Base-by-base conservation (phyloP, 495 filamentous ascomycete species). In the Penicillium atrosanguineum region DNA sequence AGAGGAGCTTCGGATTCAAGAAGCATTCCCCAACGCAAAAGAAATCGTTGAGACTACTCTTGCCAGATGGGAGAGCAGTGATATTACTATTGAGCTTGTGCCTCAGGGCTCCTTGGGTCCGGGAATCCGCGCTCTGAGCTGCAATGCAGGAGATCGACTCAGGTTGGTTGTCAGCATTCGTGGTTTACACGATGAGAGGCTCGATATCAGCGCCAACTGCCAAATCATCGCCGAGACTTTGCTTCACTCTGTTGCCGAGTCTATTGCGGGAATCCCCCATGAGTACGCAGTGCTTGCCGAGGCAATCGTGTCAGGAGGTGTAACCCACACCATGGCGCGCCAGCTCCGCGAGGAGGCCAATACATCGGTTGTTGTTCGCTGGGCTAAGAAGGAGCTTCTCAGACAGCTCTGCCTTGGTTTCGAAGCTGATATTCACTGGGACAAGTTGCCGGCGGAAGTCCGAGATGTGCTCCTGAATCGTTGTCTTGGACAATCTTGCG, bases 191-290 rank as follows among this genome's bases (percentile, higher is more conserved):
- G 62, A 73, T 41, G 55, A 69, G 38, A 59, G 64, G 12, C 62
- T 76, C 34, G 76, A 79, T 53, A 64, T 79, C 26, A 70, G 64
- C 31, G 69, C 69, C 18, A 79, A 78, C 50, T 77, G 73, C 49
- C 69, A 68, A 26, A 65, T 76, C 19, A 78, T 83, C 47, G 81
- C 81, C 0, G 81, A 84, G 58, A 76, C 75, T 18, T 52, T 84
- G n/a, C 53, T 83, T 1, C 81, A 83, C 49, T 75, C 78, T 14
- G 76, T 78, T 42, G 71, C 71, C 0, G 77, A 83, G 57, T 65
- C 72, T 6, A 63, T 74, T 19, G 65, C 82, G 62, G 69, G 69
- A 16, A 70, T 82, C 48, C 71, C 72, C 11, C 79, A 83, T 55
- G 72, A 79, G 41, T 71, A 83, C 52, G 75, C 81, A 3, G 56